A percentile compares a stretch with the other conserved stretches of the same genome.
phyloP scores from a whole-genome alignment of 768 basidiomycete genomes.

The Kwoniella dejecticola region DNA sequence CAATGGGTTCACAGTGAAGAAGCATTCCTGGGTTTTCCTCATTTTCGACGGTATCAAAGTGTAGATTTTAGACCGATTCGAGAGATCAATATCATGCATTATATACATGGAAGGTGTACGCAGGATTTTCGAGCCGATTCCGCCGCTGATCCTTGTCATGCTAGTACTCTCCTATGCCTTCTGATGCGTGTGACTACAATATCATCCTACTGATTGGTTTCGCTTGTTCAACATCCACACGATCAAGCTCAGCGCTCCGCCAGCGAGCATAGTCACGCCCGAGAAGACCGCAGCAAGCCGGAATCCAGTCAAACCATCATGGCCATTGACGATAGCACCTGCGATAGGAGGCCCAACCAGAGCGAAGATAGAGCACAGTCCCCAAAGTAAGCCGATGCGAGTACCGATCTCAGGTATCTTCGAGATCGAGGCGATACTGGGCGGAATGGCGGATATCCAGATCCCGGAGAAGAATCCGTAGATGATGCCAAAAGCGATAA shows the following conservation, averaged over 20 bases:
- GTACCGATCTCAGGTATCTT: conserved; percentile 1
- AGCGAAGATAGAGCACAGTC: conserved; percentile 1
- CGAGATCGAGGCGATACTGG: conserved; percentile 1
- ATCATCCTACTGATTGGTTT: neutral
- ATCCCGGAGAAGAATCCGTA: conserved; percentile 2
- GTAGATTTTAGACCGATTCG: too few relatives aligned
- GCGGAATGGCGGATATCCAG: neutral
- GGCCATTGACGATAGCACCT: neutral
- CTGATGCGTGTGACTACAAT: too few relatives aligned
- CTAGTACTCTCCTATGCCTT: too few relatives aligned
- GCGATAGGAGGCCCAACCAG: conserved; percentile 7
- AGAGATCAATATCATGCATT: too few relatives aligned
- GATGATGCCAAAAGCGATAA: conserved; percentile 3
- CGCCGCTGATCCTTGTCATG: too few relatives aligned
- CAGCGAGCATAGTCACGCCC: neutral
- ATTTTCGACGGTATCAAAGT: conserved; percentile 34
- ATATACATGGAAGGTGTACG: too few relatives aligned
- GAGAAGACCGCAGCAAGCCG: neutral
- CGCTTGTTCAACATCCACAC: neutral
- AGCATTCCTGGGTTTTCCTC: conserved; percentile 54
- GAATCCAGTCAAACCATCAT: conserved; percentile 3
- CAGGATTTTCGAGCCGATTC: too few relatives aligned
- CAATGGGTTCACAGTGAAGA: conserved; percentile 26
- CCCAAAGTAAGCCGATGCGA: neutral
- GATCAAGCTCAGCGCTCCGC: neutral